These are phyloP conservation scores for Silene noctiflora DNA, from an alignment of 179 eudicot species.

Conservation along the genomic window DNA sequence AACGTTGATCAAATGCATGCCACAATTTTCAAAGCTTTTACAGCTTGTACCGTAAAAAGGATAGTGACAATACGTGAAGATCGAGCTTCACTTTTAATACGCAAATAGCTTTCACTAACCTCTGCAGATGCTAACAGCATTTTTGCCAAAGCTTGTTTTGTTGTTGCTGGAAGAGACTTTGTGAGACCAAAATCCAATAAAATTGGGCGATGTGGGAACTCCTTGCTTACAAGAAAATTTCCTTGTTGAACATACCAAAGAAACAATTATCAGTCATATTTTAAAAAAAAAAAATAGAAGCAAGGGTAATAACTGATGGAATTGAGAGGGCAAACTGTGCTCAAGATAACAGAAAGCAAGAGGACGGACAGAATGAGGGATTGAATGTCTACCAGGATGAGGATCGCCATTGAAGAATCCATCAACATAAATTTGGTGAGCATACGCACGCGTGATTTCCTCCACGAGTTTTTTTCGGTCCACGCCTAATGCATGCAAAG, in stretches of 20 bases:
- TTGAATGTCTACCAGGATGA: constrained; percentile 71
- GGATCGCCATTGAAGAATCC: constrained; percentile 99
- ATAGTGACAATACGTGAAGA: neutral
- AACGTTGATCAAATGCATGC: neutral
- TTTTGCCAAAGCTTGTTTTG: constrained; percentile 95
- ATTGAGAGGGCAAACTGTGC: neutral
- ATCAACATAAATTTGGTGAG: constrained; percentile 97
- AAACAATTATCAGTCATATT: constrained; percentile 9
- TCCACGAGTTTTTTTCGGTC: constrained; percentile 89
- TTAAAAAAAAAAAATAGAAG: neutral
- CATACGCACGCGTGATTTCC: constrained; percentile 95
- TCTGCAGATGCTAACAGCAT: constrained; percentile 93
- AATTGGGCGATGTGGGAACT: constrained; percentile 85
- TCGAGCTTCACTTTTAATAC: constrained; percentile 2
- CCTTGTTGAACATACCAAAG: constrained; percentile 37
- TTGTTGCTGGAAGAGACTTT: constrained; percentile 63
- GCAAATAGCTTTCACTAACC: constrained; percentile 44
- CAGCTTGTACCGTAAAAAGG: neutral
- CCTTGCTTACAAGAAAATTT: constrained; percentile 94
- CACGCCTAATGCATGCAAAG: constrained; percentile 75
- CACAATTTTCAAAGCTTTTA: neutral
- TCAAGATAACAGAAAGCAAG: neutral
- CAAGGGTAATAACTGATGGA: neutral
- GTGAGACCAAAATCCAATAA: constrained; percentile 95
- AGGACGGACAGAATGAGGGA: constrained; percentile 20